Evolutionary conservation across 75 land plant genomes (phyloP).

Genomic region (Picea glauca): DNA sequence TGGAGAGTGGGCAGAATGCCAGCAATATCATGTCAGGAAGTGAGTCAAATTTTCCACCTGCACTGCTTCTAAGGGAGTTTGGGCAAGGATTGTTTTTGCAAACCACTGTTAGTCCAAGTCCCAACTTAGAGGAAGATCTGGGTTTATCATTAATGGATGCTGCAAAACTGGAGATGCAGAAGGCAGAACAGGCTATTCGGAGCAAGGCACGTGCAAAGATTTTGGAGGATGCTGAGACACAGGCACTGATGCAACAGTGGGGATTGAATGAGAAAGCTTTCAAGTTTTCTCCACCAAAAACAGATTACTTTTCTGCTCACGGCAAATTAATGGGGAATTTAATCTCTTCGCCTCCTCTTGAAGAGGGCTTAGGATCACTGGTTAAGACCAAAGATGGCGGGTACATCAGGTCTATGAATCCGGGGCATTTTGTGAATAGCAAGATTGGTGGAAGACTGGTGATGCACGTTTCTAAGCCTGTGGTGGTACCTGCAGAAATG

Average conservation of each 20-base stretch:
- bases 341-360: constrained; percentile 22
- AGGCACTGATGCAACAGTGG: constrained; percentile 29
- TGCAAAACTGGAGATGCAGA: constrained; percentile 9
- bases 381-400: constrained; percentile 26
- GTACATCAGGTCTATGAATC: constrained; percentile 23
- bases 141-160: constrained; percentile 12
- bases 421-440: constrained; percentile 15
- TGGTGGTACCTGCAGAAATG: constrained; percentile 26
- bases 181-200: constrained; percentile 9
- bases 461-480: constrained; percentile 32
- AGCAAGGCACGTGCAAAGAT: constrained; percentile 32
- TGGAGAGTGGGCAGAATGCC: constrained; percentile 12
- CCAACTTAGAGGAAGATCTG: constrained; percentile 2
- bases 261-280: constrained; percentile 21
- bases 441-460: constrained; percentile 19
- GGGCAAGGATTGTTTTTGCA: neutral
- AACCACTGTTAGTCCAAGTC: neutral
- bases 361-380: constrained; percentile 11
- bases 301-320: neutral
- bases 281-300: constrained; percentile 3
- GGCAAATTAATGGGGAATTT: constrained; percentile 51
- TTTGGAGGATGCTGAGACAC: constrained; percentile 32
- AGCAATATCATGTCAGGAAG: neutral
- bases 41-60: constrained; percentile 7
- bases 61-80: constrained; percentile 6